Evolutionary conservation across 805 yeast genomes (phyloP), one percentile per base, ranked within the genome.

Genomic region (Dipodascus albidus): DNA sequence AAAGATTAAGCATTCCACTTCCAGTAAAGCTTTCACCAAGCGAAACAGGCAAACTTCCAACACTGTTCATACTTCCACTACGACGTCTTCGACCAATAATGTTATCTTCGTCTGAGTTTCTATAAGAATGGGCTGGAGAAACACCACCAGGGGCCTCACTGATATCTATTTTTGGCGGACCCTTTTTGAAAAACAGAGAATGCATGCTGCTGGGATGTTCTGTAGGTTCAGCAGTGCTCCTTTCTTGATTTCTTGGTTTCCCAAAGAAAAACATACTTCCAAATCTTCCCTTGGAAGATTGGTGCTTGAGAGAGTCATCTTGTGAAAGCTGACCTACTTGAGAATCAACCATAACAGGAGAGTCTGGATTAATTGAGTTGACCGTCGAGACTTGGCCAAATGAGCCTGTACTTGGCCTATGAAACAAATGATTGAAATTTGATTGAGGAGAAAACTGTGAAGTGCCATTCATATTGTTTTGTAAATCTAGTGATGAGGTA

Each of bases 61-160:
- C 44, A n/a, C 49, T 41, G 49, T 54, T 50, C 38, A 52, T 54
- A 47, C 62, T 59, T 9, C 60, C 61, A 14, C 60, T 54, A 20
- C 63, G 47, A 2, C 58, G 52, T 19, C 57, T 50, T 3, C 57
- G 49, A 9, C 59, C 59, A 47, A 57, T 55, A 6, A 59, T 56
- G 1, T 52, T 57, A 21, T 52, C 48, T 23, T 54, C 55, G 3
- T 31, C 42, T 22, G 49, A 22, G 21, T 22, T 24, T 31, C 20
- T n/a, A 42, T 31, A 53, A 53, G 52, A 53, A 44, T 27, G 51
- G 22, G 47, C 55, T 49, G 31, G 51, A 33, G 22, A 41, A 23
- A 47, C 49, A 21, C 31, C 49, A 3, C 19, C 24, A 47, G 27
- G 19, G 11, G 23, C 19, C 9, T 47, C 49, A 38, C 14, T 38